These are phyloP conservation scores for Coffea humblotiana DNA, from an alignment of 305 asterid species.

Conservation along the genomic window DNA sequence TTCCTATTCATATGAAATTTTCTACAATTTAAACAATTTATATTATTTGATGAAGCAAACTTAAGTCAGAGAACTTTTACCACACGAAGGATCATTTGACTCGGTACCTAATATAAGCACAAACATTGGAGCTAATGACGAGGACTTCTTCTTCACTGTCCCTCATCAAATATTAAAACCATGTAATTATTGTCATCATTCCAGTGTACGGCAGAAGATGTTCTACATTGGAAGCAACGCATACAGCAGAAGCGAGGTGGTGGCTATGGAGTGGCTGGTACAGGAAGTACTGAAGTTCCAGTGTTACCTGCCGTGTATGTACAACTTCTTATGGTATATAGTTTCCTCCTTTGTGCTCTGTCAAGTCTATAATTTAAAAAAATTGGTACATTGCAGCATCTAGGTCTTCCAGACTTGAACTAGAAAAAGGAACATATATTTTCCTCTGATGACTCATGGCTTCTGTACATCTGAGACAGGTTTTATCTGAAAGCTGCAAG, in stretches of 20 bases:
- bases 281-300: slow-evolving; percentile 85
- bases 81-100: neutral
- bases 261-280: slow-evolving; percentile 99
- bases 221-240: slow-evolving; percentile 54
- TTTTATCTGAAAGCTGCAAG: slow-evolving; percentile 79
- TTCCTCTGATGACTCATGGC: neutral
- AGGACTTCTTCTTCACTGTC: neutral
- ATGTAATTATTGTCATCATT: slow-evolving; percentile 2
- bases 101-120: neutral
- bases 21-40: neutral
- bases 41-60: neutral
- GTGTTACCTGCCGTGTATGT: slow-evolving; percentile 81
- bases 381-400: neutral
- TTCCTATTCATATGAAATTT: neutral
- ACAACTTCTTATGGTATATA: slow-evolving; percentile 82
- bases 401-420: neutral
- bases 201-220: slow-evolving; percentile 58
- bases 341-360: neutral
- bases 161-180: neutral
- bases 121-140: too few species aligned
- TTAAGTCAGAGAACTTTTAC: neutral
- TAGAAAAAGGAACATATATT: neutral
- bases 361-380: neutral
- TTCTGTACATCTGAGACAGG: slow-evolving; percentile 45
- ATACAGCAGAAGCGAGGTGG: slow-evolving; percentile 76